Conservation (phyloP, 1,284 basidiomycete species). For the Puccinia novopanici region DNA sequence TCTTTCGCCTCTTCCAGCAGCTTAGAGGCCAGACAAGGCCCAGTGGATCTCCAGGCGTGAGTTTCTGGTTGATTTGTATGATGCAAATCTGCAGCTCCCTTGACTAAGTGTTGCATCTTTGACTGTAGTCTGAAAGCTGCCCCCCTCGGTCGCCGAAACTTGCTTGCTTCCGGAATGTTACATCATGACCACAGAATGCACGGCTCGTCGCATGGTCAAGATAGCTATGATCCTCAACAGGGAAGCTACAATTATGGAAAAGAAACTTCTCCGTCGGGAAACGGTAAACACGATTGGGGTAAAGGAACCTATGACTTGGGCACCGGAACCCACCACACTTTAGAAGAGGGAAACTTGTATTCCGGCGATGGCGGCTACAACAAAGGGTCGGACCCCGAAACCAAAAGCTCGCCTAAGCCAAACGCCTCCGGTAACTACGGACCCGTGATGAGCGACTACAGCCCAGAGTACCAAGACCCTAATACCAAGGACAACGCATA, state of each 20-base stretch:
- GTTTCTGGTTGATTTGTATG: neutral
- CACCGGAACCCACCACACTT: slow-evolving; percentile 7
- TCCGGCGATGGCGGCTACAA: neutral
- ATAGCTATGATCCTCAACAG: slow-evolving; percentile 13
- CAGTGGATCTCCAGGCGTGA: slow-evolving; percentile 20
- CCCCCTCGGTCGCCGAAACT: slow-evolving; percentile 16
- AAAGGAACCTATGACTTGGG: slow-evolving; percentile 7
- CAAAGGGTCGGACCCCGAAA: neutral
- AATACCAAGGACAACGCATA: neutral
- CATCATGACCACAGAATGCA: neutral
- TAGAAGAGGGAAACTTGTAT: neutral
- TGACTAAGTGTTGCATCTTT: neutral
- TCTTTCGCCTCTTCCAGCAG: neutral
- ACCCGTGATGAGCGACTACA: neutral
- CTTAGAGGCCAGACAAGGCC: slow-evolving; percentile 4
- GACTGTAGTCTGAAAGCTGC: slow-evolving; percentile 2
- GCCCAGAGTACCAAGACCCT: neutral
- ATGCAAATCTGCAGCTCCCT: neutral
- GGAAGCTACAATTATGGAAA: neutral
- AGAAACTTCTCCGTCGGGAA: neutral
- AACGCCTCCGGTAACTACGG: slow-evolving; percentile 1
- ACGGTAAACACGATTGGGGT: neutral
- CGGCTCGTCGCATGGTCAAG: neutral
- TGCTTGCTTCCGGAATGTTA: neutral
- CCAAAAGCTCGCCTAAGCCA: neutral